Evolutionary conservation across 306 rosid genomes (phyloP).

Genomic region (Vicia sativa): DNA sequence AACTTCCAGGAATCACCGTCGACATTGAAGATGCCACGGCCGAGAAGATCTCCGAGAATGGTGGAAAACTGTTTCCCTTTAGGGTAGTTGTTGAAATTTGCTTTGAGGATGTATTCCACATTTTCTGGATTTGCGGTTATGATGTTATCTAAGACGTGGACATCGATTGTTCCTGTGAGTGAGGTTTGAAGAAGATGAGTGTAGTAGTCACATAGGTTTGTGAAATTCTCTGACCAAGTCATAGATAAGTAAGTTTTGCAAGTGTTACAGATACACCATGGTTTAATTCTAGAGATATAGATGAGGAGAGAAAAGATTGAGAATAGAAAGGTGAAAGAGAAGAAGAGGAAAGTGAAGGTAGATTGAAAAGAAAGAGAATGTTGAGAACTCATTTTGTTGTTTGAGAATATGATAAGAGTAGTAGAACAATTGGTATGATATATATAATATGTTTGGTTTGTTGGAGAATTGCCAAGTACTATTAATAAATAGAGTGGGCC

Average conservation of each 20-base stretch:
- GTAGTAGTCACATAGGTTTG: slow-evolving; percentile 78
- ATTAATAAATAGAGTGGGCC: neutral
- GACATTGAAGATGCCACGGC: no score
- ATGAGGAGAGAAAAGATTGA: slow-evolving; percentile 55
- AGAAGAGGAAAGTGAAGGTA: slow-evolving; percentile 9
- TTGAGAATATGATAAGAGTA: no score
- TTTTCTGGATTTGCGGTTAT: no score
- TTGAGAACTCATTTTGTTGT: no score
- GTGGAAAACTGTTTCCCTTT: no score
- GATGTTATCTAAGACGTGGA: slow-evolving; percentile 5
- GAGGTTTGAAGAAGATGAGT: slow-evolving; percentile 64
- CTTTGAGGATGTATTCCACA: no score
- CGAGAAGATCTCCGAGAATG: no score
- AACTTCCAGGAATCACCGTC: no score
- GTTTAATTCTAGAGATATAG: slow-evolving; percentile 59
- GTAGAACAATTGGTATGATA: no score
- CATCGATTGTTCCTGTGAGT: slow-evolving; percentile 56
- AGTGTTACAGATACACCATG: slow-evolving; percentile 71
- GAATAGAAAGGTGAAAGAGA: slow-evolving; percentile 69
- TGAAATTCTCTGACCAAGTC: slow-evolving; percentile 47
- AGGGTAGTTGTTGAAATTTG: no score
- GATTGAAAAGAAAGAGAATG: neutral
- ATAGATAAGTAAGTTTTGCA: slow-evolving; percentile 55
- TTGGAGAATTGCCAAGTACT: no score
- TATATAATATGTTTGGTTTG: no score